Evolutionary conservation across 345 rosid genomes (phyloP), one percentile per base, ranked within the genome.

Genomic region (Clausena lansium): DNA sequence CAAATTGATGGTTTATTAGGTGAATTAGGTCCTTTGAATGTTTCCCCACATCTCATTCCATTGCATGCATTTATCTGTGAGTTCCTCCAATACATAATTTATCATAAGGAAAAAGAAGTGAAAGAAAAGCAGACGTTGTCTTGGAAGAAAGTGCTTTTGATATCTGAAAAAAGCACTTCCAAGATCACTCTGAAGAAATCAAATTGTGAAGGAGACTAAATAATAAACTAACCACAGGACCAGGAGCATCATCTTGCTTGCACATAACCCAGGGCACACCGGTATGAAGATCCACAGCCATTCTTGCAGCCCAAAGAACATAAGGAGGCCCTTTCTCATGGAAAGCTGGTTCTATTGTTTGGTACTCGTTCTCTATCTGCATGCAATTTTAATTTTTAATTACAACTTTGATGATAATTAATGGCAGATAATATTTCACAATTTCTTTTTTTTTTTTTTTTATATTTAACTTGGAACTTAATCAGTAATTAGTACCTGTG

Each of bases 191-290:
- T 45, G 50, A 45, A 45, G 50, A 45, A 45, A 45, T 13, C 11
- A 45, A 45, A 45, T 13, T 45, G 50, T 3, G 5, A 13, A 45
- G 1, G 15, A 45, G 50, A 3, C 50, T 1, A 45, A 45, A 45
- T 45, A 45, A 1, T 33, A 45, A 11, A 73, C 83, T 50, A 71
- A 94, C 97, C 88, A 94, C 86, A 3, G 93, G 89, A 74, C 87
- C 85, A 63, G 97, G 95, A 77, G 97, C 97, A 67, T 94, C 95
- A 75, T 83, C 73, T 85, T 94, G 97, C 82, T 87, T 92, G 81
- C 97, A 92, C 95, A 94, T 94, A 33, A 87, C 86, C 97, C 97
- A 94, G 20, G 98, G 98, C 35, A 91, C 93, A 3, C 95, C 97
- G 13, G 93, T 87, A 2, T 91, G 73, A 74, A 89, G 87, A 2